Evolutionary conservation across 164 flowering plant genomes (phyloP).

Genomic region (Vitis amurensis): DNA sequence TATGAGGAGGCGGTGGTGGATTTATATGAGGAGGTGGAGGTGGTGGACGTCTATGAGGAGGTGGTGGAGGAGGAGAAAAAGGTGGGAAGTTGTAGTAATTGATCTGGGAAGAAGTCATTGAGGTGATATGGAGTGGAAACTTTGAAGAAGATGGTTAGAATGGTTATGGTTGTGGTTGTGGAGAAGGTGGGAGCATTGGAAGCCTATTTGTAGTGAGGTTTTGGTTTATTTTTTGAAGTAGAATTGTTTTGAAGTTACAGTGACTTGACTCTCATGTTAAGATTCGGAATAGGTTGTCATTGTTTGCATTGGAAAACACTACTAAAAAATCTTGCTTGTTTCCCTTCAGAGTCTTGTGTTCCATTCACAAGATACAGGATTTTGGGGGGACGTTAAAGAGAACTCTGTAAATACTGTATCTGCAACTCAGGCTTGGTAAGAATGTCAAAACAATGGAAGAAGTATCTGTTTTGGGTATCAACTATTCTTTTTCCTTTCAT

Average conservation of each 20-base stretch:
- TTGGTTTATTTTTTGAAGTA: neutral
- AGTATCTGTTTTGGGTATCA: too few species aligned
- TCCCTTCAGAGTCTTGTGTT: neutral
- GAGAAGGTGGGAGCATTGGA: neutral
- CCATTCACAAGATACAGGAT: neutral
- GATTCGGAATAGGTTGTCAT: conserved; percentile 16
- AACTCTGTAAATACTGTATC: too few species aligned
- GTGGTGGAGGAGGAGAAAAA: conserved; percentile 7
- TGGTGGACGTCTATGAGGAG: neutral
- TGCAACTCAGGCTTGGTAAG: too few species aligned
- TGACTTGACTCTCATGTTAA: conserved; percentile 46
- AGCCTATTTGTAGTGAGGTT: conserved; percentile 17
- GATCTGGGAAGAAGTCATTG: conserved; percentile 17
- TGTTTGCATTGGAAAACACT: conserved; percentile 52
- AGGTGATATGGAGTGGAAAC: neutral
- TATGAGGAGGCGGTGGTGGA: conserved; percentile 8
- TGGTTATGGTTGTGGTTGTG: neutral
- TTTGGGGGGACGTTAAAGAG: too few species aligned
- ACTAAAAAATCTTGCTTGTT: conserved; percentile 12
- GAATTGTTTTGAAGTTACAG: conserved; percentile 10
- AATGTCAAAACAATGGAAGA: too few species aligned
- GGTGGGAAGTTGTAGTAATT: conserved; percentile 19
- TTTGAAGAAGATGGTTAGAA: neutral
- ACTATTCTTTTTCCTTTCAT: too few species aligned
- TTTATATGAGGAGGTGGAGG: conserved; percentile 9